phyloP scores from a whole-genome alignment of 176 grass and related monocot genomes.

The Echinochloa phyllopogon region DNA sequence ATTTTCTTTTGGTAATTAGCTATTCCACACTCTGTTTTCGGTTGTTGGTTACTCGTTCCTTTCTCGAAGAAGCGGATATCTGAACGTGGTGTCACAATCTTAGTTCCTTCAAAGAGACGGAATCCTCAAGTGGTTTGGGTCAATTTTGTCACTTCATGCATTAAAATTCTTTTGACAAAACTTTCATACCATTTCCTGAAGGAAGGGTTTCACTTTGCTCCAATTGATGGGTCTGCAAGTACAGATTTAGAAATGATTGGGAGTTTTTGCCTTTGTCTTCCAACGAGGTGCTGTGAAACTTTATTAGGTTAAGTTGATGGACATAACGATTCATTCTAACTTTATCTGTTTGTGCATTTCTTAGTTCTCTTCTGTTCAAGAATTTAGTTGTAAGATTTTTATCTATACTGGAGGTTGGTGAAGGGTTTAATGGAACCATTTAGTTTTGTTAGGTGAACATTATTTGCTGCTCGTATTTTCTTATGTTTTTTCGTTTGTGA shows the following conservation, averaged over 20 bases:
- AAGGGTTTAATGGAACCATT: conserved; percentile 29
- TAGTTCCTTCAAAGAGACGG: conserved; percentile 52
- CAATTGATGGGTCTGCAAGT: background rate
- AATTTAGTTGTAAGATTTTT: conserved; percentile 38
- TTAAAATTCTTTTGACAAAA: conserved; percentile 25
- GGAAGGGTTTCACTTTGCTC: conserved; percentile 12
- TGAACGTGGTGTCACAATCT: conserved; percentile 42
- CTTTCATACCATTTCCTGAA: background rate
- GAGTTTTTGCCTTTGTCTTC: background rate
- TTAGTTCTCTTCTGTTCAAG: background rate
- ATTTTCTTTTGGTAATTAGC: conserved; percentile 9
- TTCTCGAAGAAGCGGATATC: conserved; percentile 14
- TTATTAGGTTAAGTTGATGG: conserved; percentile 10
- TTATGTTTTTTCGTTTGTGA: conserved; percentile 29
- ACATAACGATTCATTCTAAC: background rate
- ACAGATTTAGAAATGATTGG: background rate
- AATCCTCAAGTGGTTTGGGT: conserved; percentile 6
- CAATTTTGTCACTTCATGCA: conserved; percentile 45
- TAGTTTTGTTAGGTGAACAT: conserved; percentile 33
- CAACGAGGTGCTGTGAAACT: background rate
- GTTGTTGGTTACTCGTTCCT: conserved; percentile 26
- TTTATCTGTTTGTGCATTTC: background rate
- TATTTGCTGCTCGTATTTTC: conserved; percentile 31
- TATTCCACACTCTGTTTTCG: conserved; percentile 15
- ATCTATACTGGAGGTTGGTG: conserved; percentile 37